Conservation (phyloP, 2,329 filamentous ascomycete species). For the Diplodia mutila region DNA sequence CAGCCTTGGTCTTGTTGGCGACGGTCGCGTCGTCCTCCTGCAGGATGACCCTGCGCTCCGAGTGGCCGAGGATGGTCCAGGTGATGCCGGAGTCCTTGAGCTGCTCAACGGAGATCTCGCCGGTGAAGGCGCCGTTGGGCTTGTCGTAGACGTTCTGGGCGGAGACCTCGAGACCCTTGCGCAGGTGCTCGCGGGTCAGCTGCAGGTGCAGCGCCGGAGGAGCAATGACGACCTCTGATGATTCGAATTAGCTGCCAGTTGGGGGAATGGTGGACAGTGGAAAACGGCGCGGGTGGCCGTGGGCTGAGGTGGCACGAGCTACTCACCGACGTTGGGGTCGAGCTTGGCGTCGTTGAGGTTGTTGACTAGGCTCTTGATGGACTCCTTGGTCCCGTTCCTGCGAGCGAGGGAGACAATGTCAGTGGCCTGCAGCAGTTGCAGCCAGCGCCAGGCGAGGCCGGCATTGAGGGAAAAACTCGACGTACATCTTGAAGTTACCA, state of each 20-base stretch:
- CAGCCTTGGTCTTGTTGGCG: constrained; percentile 91
- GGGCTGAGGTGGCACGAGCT: constrained; percentile 31
- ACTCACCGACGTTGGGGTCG: constrained; percentile 72
- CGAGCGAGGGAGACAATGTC: constrained; percentile 18
- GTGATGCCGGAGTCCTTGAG: constrained; percentile 85
- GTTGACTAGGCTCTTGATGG: constrained; percentile 87
- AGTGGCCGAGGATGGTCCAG: constrained; percentile 94
- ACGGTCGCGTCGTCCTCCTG: constrained; percentile 84
- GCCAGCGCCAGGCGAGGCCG: constrained; percentile 28
- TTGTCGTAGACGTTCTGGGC: constrained; percentile 98
- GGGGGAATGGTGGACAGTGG: constrained; percentile 25
- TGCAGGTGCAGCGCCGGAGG: constrained; percentile 90
- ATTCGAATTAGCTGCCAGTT: background rate
- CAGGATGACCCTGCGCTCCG: constrained; percentile 88
- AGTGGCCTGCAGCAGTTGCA: constrained; percentile 18
- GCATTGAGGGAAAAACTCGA: constrained; percentile 28
- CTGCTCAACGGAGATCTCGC: constrained; percentile 91
- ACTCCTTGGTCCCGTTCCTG: constrained; percentile 91
- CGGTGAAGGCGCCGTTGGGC: constrained; percentile 95
- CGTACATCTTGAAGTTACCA: constrained; percentile 99
- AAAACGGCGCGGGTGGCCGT: constrained; percentile 3
- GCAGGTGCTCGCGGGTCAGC: constrained; percentile 78
- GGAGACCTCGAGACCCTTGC: constrained; percentile 78
- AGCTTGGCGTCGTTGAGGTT: constrained; percentile 86
- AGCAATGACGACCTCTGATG: constrained; percentile 87